phyloP scores from a whole-genome alignment of 1,284 basidiomycete genomes.

The Psilocybe mexicana region DNA sequence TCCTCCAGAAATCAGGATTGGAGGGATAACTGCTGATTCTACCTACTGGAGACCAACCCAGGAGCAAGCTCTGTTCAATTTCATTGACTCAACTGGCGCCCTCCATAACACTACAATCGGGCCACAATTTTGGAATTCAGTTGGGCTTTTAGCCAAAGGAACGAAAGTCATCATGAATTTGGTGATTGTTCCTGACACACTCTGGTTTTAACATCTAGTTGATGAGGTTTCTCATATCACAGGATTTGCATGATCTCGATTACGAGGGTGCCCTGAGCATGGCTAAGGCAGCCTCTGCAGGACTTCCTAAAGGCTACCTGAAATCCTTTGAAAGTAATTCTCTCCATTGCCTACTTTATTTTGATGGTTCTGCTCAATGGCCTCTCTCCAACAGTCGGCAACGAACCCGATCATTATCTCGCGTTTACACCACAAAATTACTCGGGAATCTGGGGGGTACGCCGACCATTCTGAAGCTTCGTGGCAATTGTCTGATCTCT shows the following conservation, averaged over 20 bases:
- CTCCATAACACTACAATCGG: slow-evolving; percentile 52
- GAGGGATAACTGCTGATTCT: slow-evolving; percentile 53
- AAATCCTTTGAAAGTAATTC: slow-evolving; percentile 46
- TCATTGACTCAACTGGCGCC: slow-evolving; percentile 39
- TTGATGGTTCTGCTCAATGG: background rate
- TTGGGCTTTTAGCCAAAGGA: slow-evolving; percentile 43
- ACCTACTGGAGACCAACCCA: slow-evolving; percentile 46
- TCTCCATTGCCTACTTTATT: background rate
- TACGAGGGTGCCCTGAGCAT: slow-evolving; percentile 43
- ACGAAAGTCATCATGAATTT: slow-evolving; percentile 47
- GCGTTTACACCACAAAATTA: slow-evolving; percentile 44
- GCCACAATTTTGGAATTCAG: slow-evolving; percentile 47
- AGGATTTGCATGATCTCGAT: slow-evolving; percentile 43
- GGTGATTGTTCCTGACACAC: slow-evolving; percentile 23
- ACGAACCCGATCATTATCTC: slow-evolving; percentile 53
- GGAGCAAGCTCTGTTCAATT: slow-evolving; percentile 42
- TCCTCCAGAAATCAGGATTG: slow-evolving; percentile 47
- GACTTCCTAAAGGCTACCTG: slow-evolving; percentile 37
- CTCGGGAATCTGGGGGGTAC: slow-evolving; percentile 42
- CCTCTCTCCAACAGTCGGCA: slow-evolving; percentile 40
- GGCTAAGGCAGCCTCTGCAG: slow-evolving; percentile 41
- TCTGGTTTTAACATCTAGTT: background rate
- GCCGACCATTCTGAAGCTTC: slow-evolving; percentile 5
- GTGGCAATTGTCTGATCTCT: background rate
- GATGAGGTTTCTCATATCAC: background rate